Conservation (phyloP, 345 rosid species). For the Salix viminalis region DNA sequence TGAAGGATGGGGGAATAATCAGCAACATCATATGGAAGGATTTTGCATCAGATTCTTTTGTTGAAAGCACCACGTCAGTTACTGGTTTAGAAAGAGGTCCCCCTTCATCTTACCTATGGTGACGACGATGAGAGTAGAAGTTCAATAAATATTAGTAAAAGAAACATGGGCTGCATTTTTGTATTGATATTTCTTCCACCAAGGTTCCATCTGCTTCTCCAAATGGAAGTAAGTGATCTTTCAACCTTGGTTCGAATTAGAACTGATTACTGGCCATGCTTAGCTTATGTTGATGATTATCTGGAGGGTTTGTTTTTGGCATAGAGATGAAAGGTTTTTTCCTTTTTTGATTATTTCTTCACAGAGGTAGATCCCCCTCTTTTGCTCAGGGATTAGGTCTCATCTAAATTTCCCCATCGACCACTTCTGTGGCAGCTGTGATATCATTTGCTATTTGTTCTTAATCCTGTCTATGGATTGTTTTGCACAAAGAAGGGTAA, state of each 20-base stretch:
- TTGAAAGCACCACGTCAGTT: slow-evolving; percentile 23
- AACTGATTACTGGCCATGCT: slow-evolving; percentile 98
- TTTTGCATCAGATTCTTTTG: slow-evolving; percentile 25
- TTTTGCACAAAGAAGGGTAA: slow-evolving; percentile 12
- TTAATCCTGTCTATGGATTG: slow-evolving; percentile 15
- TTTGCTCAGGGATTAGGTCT: background rate
- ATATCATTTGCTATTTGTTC: slow-evolving; percentile 11
- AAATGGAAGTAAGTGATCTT: slow-evolving; percentile 77
- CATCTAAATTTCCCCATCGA: background rate
- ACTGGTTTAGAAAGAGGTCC: slow-evolving; percentile 34
- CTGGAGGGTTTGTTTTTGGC: slow-evolving; percentile 74
- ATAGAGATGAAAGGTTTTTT: slow-evolving; percentile 20
- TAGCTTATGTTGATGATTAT: slow-evolving; percentile 91
- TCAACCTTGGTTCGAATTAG: slow-evolving; percentile 86
- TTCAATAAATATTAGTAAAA: slow-evolving; percentile 36
- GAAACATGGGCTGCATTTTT: slow-evolving; percentile 63
- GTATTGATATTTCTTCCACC: slow-evolving; percentile 87
- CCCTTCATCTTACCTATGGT: slow-evolving; percentile 63
- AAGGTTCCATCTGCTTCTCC: slow-evolving; percentile 83
- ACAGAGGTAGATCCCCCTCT: background rate
- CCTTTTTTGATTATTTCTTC: background rate
- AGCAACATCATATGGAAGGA: slow-evolving; percentile 56
- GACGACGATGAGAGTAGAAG: slow-evolving; percentile 47
- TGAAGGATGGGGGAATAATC: slow-evolving; percentile 65
- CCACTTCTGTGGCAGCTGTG: slow-evolving; percentile 11